Base-by-base conservation (phyloP, 257 asterid genomes). In the Plectranthus barbatus region DNA sequence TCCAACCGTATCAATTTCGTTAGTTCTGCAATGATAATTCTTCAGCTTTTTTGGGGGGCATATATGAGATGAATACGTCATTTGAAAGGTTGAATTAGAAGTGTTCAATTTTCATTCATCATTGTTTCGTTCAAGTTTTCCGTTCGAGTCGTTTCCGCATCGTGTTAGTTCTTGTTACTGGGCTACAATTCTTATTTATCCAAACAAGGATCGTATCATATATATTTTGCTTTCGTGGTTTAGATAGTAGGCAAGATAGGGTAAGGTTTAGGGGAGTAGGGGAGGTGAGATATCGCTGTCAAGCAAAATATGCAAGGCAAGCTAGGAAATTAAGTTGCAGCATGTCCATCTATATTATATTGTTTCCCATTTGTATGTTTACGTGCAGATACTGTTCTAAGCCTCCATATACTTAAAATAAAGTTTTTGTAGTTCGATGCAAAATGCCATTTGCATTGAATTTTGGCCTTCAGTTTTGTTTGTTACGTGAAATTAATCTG, bases 391-490 rank as follows among this genome's bases (percentile, higher is more conserved):
- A 13, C 39, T 12, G 29, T 1, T 10, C 17, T 40, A 4, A 12
- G 20, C 11, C 4, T 52, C 12, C 4, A 15, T 12, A 6, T 41
- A n/a, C n/a, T n/a, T n/a, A n/a, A n/a, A n/a, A n/a, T 41, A 12
- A 2, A 39, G 37, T 58, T 2, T 57, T 23, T 34, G 48, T 37
- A 34, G 50, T 39, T 39, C 33, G 65, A 41, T 59, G 52, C 34
- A 75, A 72, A 62, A 61, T 66, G 76, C 64, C 68, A 70, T 67
- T 62, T 59, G 59, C 69, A 52, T 69, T 71, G 73, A 66, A 69
- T 67, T 73, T 46, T 33, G 63, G 78, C 75, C 48, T 57, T 46
- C 65, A 71, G 4, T 48, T 79, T 77, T 79, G 85, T 79, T 61
- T 50, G 44, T 68, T 40, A 26, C 48, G 64, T 42, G 64, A 75